A percentile compares a stretch with the other conserved stretches of the same genome.
Conservation (phyloP, 148 eudicot species). For the Arbutus unedo region DNA sequence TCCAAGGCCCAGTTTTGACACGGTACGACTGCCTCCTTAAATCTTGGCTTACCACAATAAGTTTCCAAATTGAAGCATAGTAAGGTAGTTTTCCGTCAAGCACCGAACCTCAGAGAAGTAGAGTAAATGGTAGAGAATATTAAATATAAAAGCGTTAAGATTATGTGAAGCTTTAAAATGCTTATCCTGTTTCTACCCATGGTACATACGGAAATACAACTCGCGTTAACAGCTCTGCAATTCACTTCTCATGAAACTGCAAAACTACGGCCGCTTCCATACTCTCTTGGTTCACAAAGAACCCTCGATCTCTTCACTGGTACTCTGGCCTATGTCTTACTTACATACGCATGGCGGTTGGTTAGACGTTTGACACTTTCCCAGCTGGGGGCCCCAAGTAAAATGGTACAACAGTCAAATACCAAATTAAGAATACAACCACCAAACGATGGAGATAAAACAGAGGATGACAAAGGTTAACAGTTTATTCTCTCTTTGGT, state of each 20-base stretch:
- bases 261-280: not conserved
- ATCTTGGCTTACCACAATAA: not conserved
- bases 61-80: not conserved
- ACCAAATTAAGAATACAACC: not conserved
- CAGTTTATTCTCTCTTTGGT: not conserved
- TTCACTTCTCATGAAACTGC: not conserved
- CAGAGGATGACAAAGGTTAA: no score
- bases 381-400: not conserved
- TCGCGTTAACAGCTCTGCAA: not conserved
- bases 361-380: not conserved
- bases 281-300: not conserved
- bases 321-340: not conserved
- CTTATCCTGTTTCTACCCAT: not conserved
- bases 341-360: not conserved
- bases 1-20: constrained; percentile 10
- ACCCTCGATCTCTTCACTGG: not conserved
- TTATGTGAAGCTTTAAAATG: not conserved
- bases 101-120: not conserved
- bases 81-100: not conserved
- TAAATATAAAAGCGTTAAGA: not conserved
- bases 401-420: not conserved
- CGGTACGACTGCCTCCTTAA: not conserved
- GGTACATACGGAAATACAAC: not conserved
- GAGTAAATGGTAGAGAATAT: not conserved
- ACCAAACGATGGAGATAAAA: not conserved